These are phyloP conservation scores for Blastomyces silverae DNA, from an alignment of 2,329 filamentous ascomycete species.

Conservation along the genomic window DNA sequence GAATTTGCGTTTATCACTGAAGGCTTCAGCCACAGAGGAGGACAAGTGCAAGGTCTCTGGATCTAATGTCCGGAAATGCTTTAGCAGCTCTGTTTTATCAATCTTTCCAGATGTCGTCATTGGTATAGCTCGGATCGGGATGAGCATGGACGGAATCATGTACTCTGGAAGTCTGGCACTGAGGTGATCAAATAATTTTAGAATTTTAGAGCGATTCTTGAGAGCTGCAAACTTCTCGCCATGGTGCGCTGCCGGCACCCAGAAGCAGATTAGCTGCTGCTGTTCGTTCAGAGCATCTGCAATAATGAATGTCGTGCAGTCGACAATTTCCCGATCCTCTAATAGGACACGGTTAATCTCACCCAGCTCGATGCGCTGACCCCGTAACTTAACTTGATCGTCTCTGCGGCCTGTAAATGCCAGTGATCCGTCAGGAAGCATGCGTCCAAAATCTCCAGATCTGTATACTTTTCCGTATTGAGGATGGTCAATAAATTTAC, in stretches of 20 bases:
- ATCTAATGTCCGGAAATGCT: constrained; percentile 45
- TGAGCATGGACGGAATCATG: constrained; percentile 69
- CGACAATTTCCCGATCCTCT: constrained; percentile 46
- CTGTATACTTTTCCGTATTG: constrained; percentile 67
- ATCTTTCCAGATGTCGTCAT: constrained; percentile 69
- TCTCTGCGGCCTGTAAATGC: constrained; percentile 67
- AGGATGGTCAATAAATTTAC: constrained; percentile 64
- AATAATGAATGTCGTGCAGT: constrained; percentile 59
- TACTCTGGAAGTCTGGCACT: constrained; percentile 58
- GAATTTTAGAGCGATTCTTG: constrained; percentile 26
- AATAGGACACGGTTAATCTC: constrained; percentile 64
- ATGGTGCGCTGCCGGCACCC: constrained; percentile 45
- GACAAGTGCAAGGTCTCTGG: constrained; percentile 41
- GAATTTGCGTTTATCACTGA: constrained; percentile 40
- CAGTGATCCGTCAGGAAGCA: constrained; percentile 70
- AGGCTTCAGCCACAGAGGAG: constrained; percentile 28
- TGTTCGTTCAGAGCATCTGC: constrained; percentile 34
- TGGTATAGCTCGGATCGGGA: constrained; percentile 64
- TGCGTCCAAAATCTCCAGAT: constrained; percentile 72
- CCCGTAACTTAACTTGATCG: constrained; percentile 74
- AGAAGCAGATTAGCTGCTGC: constrained; percentile 62
- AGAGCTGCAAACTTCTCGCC: constrained; percentile 4
- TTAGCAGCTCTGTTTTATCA: constrained; percentile 52
- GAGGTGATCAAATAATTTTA: constrained; percentile 51
- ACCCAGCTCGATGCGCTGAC: constrained; percentile 69